These are phyloP conservation scores for Annulohypoxylon bovei DNA, from an alignment of 495 filamentous ascomycete species.

Conservation along the genomic window DNA sequence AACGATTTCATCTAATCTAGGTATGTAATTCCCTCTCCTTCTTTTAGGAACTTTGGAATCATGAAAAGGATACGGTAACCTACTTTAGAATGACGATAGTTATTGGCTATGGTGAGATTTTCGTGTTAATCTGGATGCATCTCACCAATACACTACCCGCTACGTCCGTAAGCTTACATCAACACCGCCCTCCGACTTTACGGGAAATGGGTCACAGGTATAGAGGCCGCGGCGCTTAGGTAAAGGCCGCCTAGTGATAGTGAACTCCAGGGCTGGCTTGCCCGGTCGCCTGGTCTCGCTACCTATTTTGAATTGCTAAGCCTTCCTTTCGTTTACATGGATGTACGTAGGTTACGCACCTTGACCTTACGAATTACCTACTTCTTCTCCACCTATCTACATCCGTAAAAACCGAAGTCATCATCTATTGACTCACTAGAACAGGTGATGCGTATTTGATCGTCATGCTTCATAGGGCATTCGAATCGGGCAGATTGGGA, in stretches of 20 bases:
- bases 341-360: not conserved
- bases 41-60: not conserved
- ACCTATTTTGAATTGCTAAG: conserved; percentile 9
- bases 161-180: conserved; percentile 5
- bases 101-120: conserved; percentile 5
- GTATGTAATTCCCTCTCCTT: not conserved
- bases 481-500: not conserved
- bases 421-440: not conserved
- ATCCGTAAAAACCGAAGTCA: not conserved
- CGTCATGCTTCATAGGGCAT: not conserved
- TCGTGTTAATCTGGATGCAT: not conserved
- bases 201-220: not conserved
- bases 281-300: no score
- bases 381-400: not conserved
- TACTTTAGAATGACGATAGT: not conserved
- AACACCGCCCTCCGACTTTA: not conserved
- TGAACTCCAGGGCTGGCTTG: no score
- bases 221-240: conserved; percentile 10
- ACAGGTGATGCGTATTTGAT: not conserved
- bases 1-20: conserved; percentile 6
- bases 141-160: conserved; percentile 6
- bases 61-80: not conserved
- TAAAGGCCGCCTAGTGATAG: not conserved
- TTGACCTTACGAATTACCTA: not conserved
- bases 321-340: not conserved